These are phyloP conservation scores for Fistulina hepatica DNA, from an alignment of 1,284 basidiomycete species.

Conservation along the genomic window DNA sequence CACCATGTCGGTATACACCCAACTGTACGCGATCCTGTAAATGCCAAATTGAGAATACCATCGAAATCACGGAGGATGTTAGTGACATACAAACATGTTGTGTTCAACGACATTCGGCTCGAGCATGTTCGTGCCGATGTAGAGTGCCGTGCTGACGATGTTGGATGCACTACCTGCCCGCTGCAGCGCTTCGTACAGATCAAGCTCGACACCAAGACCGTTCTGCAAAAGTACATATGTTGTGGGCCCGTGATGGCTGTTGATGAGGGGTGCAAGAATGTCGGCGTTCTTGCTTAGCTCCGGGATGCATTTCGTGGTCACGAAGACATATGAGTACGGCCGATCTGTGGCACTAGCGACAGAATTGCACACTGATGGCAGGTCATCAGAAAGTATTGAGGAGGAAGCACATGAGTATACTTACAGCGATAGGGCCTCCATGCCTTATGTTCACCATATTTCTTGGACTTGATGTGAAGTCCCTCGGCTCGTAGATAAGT, in stretches of 20 bases:
- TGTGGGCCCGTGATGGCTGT: constrained; percentile 37
- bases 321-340: constrained; percentile 54
- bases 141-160: constrained; percentile 45
- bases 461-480: constrained; percentile 44
- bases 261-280: constrained; percentile 45
- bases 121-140: constrained; percentile 40
- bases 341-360: constrained; percentile 49
- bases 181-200: constrained; percentile 47
- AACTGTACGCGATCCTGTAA: constrained; percentile 38
- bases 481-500: constrained; percentile 30
- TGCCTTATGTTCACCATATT: constrained; percentile 44
- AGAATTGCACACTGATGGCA: constrained; percentile 39
- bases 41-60: constrained; percentile 1
- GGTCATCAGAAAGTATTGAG: constrained; percentile 1
- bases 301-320: constrained; percentile 67
- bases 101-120: constrained; percentile 40
- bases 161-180: constrained; percentile 31
- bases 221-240: constrained; percentile 69
- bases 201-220: constrained; percentile 63
- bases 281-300: constrained; percentile 49
- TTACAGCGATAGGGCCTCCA: constrained; percentile 57
- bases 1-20: constrained; percentile 41
- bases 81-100: constrained; percentile 32
- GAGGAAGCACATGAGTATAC: constrained; percentile 17
- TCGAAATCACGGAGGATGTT: not conserved